Percentiles rank a stretch among this genome's conserved stretches.
Evolutionary conservation across 75 land plant species (phyloP).

Genomic region (Cupressus sempervirens): DNA sequence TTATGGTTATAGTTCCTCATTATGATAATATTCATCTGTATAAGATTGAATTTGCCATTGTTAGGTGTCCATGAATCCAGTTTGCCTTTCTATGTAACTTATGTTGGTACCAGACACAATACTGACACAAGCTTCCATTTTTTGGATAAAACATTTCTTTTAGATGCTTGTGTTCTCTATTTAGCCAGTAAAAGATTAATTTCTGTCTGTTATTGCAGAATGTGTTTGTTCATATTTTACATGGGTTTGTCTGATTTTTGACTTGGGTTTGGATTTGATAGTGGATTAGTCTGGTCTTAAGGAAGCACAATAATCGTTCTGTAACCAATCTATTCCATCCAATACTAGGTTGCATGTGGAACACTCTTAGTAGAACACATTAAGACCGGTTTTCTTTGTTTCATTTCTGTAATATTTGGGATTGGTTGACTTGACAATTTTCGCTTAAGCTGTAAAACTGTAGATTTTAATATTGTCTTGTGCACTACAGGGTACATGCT

Average conservation of each 20-base stretch:
- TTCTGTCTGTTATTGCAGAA: not conserved
- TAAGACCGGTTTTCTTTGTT: not conserved
- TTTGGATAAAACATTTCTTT: no score
- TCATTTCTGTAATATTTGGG: not conserved
- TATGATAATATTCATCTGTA: no score
- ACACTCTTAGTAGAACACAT: not conserved
- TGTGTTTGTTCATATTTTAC: not conserved
- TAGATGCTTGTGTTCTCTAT: no score
- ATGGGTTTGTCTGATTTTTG: not conserved
- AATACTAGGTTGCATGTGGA: not conserved
- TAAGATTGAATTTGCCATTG: no score
- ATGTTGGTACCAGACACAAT: no score
- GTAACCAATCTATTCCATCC: not conserved
- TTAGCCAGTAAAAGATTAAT: not conserved
- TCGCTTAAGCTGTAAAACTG: not conserved
- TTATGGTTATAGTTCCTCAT: no score
- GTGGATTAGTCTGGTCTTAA: not conserved
- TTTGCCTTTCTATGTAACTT: no score
- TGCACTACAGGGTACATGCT: slow-evolving; percentile 24
- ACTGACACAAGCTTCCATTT: no score
- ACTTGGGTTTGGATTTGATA: not conserved
- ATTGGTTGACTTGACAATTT: not conserved
- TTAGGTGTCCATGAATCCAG: no score
- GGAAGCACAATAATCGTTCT: not conserved
- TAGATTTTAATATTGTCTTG: not conserved